These are phyloP conservation scores for Arthonia radiata DNA, from an alignment of 495 filamentous ascomycete species.

Conservation along the genomic window DNA sequence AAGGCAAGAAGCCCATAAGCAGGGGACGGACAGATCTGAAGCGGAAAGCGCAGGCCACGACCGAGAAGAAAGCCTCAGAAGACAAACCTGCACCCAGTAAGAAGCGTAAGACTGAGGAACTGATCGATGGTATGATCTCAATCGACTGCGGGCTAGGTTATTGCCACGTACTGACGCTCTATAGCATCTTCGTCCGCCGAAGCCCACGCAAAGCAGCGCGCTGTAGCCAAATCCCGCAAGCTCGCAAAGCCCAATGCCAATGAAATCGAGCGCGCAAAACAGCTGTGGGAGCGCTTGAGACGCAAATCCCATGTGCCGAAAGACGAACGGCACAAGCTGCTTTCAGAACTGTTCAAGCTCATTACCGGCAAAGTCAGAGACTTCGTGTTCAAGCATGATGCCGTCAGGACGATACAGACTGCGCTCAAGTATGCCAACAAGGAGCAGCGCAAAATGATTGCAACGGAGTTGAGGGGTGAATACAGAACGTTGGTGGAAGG, in stretches of 20 bases:
- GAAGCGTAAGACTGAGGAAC: too few species aligned
- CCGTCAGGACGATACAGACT: conserved; percentile 81
- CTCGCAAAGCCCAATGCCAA: conserved; percentile 79
- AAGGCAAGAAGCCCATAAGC: too few species aligned
- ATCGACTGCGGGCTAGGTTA: too few species aligned
- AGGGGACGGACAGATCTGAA: too few species aligned
- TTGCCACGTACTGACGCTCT: background rate
- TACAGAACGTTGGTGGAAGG: conserved; percentile 72
- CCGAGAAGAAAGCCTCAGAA: too few species aligned
- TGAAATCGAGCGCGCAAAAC: conserved; percentile 67
- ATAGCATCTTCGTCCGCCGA: conserved; percentile 35
- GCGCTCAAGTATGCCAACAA: conserved; percentile 83
- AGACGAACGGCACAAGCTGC: conserved; percentile 63
- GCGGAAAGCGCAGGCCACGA: too few species aligned
- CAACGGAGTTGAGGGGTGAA: conserved; percentile 61
- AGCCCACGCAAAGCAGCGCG: conserved; percentile 80
- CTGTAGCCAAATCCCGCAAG: conserved; percentile 67
- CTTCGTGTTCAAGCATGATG: conserved; percentile 95
- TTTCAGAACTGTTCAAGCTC: conserved; percentile 71
- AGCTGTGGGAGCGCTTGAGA: conserved; percentile 85
- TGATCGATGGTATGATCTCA: too few species aligned
- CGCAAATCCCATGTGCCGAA: conserved; percentile 72
- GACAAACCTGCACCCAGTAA: too few species aligned
- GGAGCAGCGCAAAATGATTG: conserved; percentile 65
- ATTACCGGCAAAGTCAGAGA: conserved; percentile 77